phyloP scores from a whole-genome alignment of 2,329 filamentous ascomycete species.

The Paraconiothyrium brasiliense region DNA sequence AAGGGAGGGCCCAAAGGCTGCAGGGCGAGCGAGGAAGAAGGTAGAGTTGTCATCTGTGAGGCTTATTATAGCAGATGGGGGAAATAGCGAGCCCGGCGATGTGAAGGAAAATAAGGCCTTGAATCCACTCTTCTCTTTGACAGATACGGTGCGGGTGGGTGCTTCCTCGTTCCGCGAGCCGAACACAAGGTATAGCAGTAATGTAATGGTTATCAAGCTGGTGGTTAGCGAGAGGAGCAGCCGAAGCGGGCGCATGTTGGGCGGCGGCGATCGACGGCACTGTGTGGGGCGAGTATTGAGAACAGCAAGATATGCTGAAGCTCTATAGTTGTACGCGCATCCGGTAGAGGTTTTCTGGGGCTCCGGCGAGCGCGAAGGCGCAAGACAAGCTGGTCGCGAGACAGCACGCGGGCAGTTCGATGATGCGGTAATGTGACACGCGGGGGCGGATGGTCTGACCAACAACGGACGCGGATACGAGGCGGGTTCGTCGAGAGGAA shows the following conservation, averaged over 20 bases:
- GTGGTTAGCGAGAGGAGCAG: conserved; percentile 55
- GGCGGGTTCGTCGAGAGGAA: not conserved
- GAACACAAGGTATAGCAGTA: conserved; percentile 54
- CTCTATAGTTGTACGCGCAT: conserved; percentile 33
- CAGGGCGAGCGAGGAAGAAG: conserved; percentile 91
- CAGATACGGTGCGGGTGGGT: conserved; percentile 24
- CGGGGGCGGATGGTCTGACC: conserved; percentile 18
- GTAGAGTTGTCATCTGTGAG: conserved; percentile 98
- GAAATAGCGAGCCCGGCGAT: conserved; percentile 85
- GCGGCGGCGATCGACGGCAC: conserved; percentile 16
- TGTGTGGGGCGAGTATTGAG: conserved; percentile 12
- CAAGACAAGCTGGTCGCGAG: conserved; percentile 17
- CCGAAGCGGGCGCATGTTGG: conserved; percentile 48
- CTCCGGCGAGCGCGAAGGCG: conserved; percentile 14
- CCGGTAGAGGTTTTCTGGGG: conserved; percentile 23
- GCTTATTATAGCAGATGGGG: conserved; percentile 93
- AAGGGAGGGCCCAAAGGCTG: conserved; percentile 87
- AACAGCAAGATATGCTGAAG: conserved; percentile 39
- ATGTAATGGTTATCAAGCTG: conserved; percentile 53
- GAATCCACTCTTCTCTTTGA: conserved; percentile 46
- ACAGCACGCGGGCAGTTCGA: conserved; percentile 22
- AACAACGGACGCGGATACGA: not conserved
- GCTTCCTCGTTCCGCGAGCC: conserved; percentile 31
- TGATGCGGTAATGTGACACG: conserved; percentile 32
- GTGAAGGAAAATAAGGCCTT: conserved; percentile 59